Percentiles rank a stretch among this genome's conserved stretches.
These are phyloP conservation scores for Pyracantha coccinea DNA, from an alignment of 331 rosid species.

Conservation along the genomic window DNA sequence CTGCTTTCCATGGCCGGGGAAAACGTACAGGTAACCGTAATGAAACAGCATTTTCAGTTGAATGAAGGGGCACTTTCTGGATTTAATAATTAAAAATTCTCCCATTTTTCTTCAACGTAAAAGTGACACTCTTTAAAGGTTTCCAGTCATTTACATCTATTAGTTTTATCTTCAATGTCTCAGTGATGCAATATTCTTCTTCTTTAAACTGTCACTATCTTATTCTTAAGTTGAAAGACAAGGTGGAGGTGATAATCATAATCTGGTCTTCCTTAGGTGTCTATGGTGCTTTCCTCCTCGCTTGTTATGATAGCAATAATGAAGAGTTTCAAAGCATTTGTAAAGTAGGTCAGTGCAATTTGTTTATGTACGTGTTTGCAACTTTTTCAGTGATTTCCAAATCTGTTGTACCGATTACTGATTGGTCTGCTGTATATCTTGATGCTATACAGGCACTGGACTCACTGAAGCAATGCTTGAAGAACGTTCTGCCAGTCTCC, in stretches of 20 bases:
- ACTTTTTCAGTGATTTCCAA: slow-evolving; percentile 11
- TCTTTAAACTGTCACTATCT: slow-evolving; percentile 9
- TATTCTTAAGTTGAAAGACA: slow-evolving; percentile 5
- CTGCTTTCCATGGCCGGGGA: slow-evolving; percentile 93
- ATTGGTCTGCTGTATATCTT: slow-evolving; percentile 15
- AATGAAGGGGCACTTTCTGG: not conserved
- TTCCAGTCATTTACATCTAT: not conserved
- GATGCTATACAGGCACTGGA: slow-evolving; percentile 59
- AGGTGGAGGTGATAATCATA: not conserved
- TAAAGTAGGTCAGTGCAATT: slow-evolving; percentile 61
- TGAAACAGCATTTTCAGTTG: not conserved
- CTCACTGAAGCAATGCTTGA: slow-evolving; percentile 67
- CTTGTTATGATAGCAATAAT: slow-evolving; percentile 59
- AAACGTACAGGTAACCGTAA: slow-evolving; percentile 77
- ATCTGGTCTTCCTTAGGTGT: slow-evolving; percentile 52
- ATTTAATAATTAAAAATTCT: not conserved
- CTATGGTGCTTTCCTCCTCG: slow-evolving; percentile 90
- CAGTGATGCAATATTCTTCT: slow-evolving; percentile 2
- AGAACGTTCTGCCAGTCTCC: slow-evolving; percentile 70
- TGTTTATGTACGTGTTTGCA: not conserved
- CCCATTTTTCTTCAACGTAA: not conserved
- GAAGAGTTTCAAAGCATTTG: slow-evolving; percentile 94
- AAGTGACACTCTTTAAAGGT: not conserved
- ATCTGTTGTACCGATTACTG: slow-evolving; percentile 3
- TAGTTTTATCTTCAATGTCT: not conserved